Evolutionary conservation across 139 green algal species (phyloP).

Genomic region (Micractinium sp.): DNA sequence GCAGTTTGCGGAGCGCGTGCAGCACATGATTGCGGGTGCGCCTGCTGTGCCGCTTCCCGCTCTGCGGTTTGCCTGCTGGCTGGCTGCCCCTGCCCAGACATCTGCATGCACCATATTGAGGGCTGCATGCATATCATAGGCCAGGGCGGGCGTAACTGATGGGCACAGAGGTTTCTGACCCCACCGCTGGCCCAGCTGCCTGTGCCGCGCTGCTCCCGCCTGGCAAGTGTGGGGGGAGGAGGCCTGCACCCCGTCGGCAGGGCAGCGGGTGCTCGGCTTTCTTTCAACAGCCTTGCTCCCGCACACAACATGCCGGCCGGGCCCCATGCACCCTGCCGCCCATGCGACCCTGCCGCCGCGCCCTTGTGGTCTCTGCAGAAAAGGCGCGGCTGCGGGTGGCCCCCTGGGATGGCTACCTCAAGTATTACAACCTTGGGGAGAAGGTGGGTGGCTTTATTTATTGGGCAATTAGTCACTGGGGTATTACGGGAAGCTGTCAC

Average conservation of each 20-base stretch:
- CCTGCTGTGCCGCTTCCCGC: neutral
- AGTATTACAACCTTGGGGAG: constrained; percentile 96
- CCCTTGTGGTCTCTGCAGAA: neutral
- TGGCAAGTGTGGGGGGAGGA: too few species aligned
- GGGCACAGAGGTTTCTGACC: too few species aligned
- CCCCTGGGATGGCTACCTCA: constrained; percentile 97
- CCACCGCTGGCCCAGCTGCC: too few species aligned
- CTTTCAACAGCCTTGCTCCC: too few species aligned
- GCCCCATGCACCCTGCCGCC: neutral
- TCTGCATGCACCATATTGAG: neutral
- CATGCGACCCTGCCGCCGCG: neutral
- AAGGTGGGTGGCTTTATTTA: constrained; percentile 62
- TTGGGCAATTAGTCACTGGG: neutral
- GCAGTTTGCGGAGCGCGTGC: constrained; percentile 90
- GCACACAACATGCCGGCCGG: neutral
- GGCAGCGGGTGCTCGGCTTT: too few species aligned
- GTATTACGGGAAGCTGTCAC: too few species aligned
- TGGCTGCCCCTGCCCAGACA: neutral
- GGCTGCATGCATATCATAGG: too few species aligned
- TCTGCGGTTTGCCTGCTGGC: neutral
- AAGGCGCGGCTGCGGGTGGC: constrained; percentile 80
- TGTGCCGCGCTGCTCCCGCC: too few species aligned
- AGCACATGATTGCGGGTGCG: constrained; percentile 78
- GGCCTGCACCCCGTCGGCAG: too few species aligned
- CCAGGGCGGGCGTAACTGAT: too few species aligned